phyloP scores from a whole-genome alignment of 768 basidiomycete species.

The Strobilomyces echinocephalus region DNA sequence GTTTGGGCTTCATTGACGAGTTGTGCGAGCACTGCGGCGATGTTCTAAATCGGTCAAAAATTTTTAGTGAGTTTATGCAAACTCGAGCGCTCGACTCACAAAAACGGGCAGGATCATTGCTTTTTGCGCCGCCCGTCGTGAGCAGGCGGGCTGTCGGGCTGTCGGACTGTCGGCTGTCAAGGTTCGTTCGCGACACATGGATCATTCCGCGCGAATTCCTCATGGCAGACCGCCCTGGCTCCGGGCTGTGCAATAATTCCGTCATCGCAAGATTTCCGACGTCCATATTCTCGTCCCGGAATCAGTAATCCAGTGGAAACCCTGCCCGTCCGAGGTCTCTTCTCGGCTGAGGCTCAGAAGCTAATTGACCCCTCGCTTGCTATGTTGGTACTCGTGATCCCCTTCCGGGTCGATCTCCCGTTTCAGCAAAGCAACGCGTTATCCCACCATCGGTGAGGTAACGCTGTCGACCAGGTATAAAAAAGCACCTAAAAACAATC shows the following conservation, averaged over 20 bases:
- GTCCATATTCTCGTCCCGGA: conserved; percentile 10
- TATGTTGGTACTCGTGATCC: conserved; percentile 23
- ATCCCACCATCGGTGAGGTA: conserved; percentile 29
- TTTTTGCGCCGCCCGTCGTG: conserved; percentile 3
- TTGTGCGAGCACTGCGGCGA: conserved; percentile 7
- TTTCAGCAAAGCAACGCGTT: conserved; percentile 20
- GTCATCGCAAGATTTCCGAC: conserved; percentile 11
- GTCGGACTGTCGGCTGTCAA: conserved; percentile 5
- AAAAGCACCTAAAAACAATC: conserved; percentile 15
- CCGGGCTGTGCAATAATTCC: conserved; percentile 13
- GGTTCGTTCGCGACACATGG: conserved; percentile 5
- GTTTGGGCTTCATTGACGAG: neutral
- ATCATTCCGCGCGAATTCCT: conserved; percentile 19
- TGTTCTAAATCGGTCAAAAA: neutral
- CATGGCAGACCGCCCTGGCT: conserved; percentile 13
- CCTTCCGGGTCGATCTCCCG: conserved; percentile 28
- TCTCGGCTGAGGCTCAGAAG: conserved; percentile 16
- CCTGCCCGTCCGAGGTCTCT: conserved; percentile 11
- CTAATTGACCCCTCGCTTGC: conserved; percentile 18
- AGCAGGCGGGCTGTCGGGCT: neutral
- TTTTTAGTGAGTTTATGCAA: neutral
- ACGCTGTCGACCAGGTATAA: conserved; percentile 23
- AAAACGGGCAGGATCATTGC: conserved; percentile 9
- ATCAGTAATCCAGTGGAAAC: conserved; percentile 16
- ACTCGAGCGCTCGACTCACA: neutral